Percentiles rank a stretch among this genome's conserved stretches.
These are phyloP conservation scores for Tinospora cordifolia DNA, from an alignment of 164 flowering plant genomes.

Conservation along the genomic window DNA sequence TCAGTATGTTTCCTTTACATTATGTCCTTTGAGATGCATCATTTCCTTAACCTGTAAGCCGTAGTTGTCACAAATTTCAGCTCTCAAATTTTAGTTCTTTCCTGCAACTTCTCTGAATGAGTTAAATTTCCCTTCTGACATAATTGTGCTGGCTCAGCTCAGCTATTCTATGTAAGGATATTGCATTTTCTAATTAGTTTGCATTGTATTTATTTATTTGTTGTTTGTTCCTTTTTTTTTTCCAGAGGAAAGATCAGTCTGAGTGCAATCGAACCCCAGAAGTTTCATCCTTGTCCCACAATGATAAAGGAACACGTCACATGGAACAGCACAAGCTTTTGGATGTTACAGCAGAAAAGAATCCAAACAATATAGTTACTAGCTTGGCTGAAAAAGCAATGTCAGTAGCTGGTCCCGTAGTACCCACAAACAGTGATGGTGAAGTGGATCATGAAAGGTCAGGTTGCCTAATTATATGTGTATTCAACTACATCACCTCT, in stretches of 20 bases:
- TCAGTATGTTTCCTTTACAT: background rate
- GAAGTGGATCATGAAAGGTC: conserved; percentile 94
- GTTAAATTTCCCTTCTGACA: too few species aligned
- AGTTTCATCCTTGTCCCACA: conserved; percentile 24
- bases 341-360: conserved; percentile 30
- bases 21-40: background rate
- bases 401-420: conserved; percentile 97
- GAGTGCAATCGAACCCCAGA: conserved; percentile 23
- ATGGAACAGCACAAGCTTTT: conserved; percentile 31
- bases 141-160: background rate
- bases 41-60: background rate
- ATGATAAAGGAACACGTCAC: conserved; percentile 23
- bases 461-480: conserved; percentile 1
- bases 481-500: background rate
- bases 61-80: background rate
- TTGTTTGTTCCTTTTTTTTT: background rate
- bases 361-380: conserved; percentile 45
- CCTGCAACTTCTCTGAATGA: too few species aligned
- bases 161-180: background rate
- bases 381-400: conserved; percentile 96
- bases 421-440: conserved; percentile 82
- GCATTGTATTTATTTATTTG: background rate
- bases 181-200: conserved; percentile 1
- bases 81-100: background rate
- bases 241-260: conserved; percentile 19